Evolutionary conservation across 805 yeast species (phyloP).

Genomic region (Schwanniomyces sp.): DNA sequence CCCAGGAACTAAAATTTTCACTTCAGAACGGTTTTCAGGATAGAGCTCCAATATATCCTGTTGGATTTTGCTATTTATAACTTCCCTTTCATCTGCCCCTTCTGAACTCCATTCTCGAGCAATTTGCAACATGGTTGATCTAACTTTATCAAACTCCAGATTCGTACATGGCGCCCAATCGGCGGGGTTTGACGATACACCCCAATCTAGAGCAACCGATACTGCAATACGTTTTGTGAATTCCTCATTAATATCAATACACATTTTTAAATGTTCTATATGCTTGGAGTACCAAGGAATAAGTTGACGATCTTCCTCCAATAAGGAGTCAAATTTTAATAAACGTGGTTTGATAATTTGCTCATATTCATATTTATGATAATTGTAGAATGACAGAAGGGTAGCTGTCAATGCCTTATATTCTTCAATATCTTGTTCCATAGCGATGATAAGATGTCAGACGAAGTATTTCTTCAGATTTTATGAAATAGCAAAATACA

Average conservation of each 20-base stretch:
- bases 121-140: conserved; percentile 55
- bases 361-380: conserved; percentile 31
- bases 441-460: not conserved
- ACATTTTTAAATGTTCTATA: conserved; percentile 36
- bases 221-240: conserved; percentile 46
- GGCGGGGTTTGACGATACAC: conserved; percentile 33
- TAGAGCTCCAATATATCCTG: conserved; percentile 29
- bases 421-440: conserved; percentile 27
- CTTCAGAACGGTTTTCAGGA: conserved; percentile 39
- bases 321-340: conserved; percentile 26
- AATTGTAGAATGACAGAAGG: conserved; percentile 33
- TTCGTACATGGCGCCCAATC: conserved; percentile 43
- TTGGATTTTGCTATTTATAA: conserved; percentile 39
- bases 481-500: too few relatives aligned
- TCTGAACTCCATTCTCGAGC: conserved; percentile 62
- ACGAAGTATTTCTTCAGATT: too few relatives aligned
- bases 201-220: conserved; percentile 51
- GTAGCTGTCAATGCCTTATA: conserved; percentile 36
- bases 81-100: conserved; percentile 46
- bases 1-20: conserved; percentile 59
- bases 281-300: conserved; percentile 53
- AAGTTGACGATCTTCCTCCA: conserved; percentile 38
- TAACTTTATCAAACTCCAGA: conserved; percentile 56
- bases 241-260: conserved; percentile 44
- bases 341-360: conserved; percentile 32